Conservation (phyloP, 306 rosid species). For the Sicyos baderoa region DNA sequence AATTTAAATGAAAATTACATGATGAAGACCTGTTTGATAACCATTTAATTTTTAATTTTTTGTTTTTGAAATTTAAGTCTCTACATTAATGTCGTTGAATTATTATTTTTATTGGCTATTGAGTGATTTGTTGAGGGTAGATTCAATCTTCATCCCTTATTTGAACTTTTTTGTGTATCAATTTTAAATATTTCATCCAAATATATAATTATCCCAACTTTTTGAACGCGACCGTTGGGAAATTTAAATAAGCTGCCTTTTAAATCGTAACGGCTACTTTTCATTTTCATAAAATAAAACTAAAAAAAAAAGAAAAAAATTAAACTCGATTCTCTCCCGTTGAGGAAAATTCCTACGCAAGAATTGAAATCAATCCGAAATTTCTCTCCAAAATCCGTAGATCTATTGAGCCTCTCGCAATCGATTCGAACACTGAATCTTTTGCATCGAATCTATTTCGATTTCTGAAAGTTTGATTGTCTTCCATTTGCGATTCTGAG, state of each 20-base stretch:
- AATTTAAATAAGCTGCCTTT: conserved; percentile 14
- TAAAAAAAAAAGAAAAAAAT: not conserved
- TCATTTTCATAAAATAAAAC: not conserved
- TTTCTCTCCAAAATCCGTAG: conserved; percentile 5
- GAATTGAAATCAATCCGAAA: not conserved
- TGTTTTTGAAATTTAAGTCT: too few species aligned
- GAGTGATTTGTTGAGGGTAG: not conserved
- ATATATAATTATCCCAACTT: not conserved
- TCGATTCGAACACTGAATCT: not conserved
- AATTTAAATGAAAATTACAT: too few species aligned
- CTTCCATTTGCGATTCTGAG: not conserved
- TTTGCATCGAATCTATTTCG: not conserved
- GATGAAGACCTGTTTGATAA: too few species aligned
- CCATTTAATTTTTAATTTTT: too few species aligned
- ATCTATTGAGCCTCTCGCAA: not conserved
- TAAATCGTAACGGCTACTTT: conserved; percentile 26
- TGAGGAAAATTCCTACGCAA: not conserved
- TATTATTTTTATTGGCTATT: too few species aligned
- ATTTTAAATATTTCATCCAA: not conserved
- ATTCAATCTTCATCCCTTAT: not conserved
- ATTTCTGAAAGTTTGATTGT: conserved; percentile 5
- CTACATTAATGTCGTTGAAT: too few species aligned
- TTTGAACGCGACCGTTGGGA: conserved; percentile 34
- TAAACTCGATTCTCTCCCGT: not conserved
- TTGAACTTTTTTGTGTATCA: not conserved